Evolutionary conservation across 352 stramenopile species (phyloP), one percentile per base, ranked within the genome.

Genomic region (Phytophthora idaei): DNA sequence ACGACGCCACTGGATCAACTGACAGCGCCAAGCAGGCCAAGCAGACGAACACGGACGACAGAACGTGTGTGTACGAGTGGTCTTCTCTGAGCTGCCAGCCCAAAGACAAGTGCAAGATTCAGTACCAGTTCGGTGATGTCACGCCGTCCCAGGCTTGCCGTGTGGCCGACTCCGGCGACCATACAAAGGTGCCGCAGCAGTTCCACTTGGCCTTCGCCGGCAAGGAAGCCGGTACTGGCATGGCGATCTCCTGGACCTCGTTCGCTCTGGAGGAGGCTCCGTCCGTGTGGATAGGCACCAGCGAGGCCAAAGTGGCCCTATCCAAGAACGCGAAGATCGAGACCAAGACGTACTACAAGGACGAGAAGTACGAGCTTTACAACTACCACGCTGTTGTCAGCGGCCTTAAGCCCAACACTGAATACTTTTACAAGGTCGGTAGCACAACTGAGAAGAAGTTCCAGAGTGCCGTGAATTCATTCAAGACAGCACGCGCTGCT

Each of bases 131-230:
- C 41, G 77, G 80, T 2, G 80, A 87, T 36, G 44, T 83, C 25
- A 83, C 74, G 31, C 64, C 65, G 4, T 76, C 61, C 9, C 78
- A 89, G 58, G 78, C 78, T 0, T 89, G 80, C n/a, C 77, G 80
- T 17, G 56, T 83, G n/a, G 62, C 45, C 5, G 62, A 77, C 29
- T 41, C 50, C 1, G 36, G 53, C 21, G 75, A 82, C 31, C 37
- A 77, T 5, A 39, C 73, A 0, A 63, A 48, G 9, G 17, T 65
- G 4, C 79, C 79, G 6, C 79, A 85, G 62, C 80, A 89, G 31
- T 61, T 87, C 37, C 80, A 89, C 60, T 61, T 82, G 32, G 77
- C 80, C 1, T 89, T 71, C 42, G 80, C 80, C 46, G 68, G 68
- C 2, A 21, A 76, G 37, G 52, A 72, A 39, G 52, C 68, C 15